Base-by-base conservation (phyloP, 495 filamentous ascomycete genomes). In the Oidiodendron maius region DNA sequence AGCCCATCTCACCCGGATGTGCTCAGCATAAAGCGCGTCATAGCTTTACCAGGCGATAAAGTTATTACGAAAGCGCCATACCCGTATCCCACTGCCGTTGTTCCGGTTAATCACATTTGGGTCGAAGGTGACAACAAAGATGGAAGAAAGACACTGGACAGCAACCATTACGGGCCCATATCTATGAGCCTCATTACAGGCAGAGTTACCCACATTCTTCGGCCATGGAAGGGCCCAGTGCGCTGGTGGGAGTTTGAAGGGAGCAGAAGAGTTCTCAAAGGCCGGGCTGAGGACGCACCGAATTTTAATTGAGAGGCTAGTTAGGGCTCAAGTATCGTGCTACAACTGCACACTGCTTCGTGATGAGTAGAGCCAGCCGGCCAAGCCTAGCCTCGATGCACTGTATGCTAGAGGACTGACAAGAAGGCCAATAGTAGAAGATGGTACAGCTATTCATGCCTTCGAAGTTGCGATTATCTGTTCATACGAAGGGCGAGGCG, bases 91-190 rank as follows among this genome's bases (percentile, higher is more conserved):
- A 70, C 65, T 6, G 76, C 80, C 51, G 68, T 72, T 24, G 74
- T 91, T 12, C 85, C 86, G 0, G 69, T 69, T 32, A 84, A 84
- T 4, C 84, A 90, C 69, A 69, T 90, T 28, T 91, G 87, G 87
- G 70, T 91, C 15, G 85, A 90, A 58, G 87, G 86, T 0, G 87
- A 89, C 61, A 75, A 72, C 13, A 62, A 65, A 35, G 74, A 81
- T 50, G 68, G 44, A 24, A 53, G 45, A n/a, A 65, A 74, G 51
- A 80, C 77, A 52, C 61, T 78, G 44, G 87, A 91, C 60, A 89
- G 84, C 58, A 89, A 89, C 65, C 72, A 71, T 21, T 89, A 87
- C 58, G 87, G 87, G 3, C 84, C 87, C 1, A 73, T 82, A 18
- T 72, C 77, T 15, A 69, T 62, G 8, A 76, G 71, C 55, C 56